Percentiles rank a stretch among this genome's conserved stretches.
Conservation (phyloP, 306 rosid genomes). For the Fagus sylvatica region DNA sequence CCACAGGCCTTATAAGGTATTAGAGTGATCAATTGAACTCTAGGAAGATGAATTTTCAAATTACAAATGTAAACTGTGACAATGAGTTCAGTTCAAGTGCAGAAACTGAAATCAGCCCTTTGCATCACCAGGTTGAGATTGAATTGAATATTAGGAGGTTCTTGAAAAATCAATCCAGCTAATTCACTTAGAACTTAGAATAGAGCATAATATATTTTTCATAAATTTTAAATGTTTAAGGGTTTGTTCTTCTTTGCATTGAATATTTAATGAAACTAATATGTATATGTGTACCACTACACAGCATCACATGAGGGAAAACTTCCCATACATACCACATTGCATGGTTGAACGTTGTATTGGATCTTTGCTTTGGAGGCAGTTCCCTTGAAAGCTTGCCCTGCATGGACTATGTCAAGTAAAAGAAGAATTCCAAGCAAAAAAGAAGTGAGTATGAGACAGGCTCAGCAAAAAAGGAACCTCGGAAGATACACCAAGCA, state of each 20-base stretch:
- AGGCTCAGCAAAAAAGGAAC: slow-evolving; percentile 39
- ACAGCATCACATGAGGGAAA: neutral
- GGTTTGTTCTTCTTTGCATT: neutral
- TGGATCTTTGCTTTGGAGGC: slow-evolving; percentile 57
- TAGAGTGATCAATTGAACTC: neutral
- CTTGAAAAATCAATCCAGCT: too few species aligned
- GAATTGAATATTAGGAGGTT: neutral
- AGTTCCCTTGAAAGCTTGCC: slow-evolving; percentile 87
- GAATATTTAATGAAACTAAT: neutral
- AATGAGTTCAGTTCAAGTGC: neutral
- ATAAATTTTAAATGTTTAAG: neutral
- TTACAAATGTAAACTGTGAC: neutral
- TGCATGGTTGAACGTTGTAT: slow-evolving; percentile 66
- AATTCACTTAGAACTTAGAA: neutral
- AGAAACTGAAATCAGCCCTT: neutral
- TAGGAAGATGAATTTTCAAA: neutral
- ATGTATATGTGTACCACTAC: neutral
- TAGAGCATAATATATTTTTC: neutral
- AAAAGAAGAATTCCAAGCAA: slow-evolving; percentile 26
- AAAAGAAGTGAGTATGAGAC: slow-evolving; percentile 19
- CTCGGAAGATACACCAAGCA: slow-evolving; percentile 88
- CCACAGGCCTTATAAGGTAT: neutral
- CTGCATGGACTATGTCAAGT: slow-evolving; percentile 43
- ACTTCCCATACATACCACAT: slow-evolving; percentile 59
- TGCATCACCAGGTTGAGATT: neutral